Conservation (phyloP, 176 grass and related monocot genomes). For the Carex parvula region DNA sequence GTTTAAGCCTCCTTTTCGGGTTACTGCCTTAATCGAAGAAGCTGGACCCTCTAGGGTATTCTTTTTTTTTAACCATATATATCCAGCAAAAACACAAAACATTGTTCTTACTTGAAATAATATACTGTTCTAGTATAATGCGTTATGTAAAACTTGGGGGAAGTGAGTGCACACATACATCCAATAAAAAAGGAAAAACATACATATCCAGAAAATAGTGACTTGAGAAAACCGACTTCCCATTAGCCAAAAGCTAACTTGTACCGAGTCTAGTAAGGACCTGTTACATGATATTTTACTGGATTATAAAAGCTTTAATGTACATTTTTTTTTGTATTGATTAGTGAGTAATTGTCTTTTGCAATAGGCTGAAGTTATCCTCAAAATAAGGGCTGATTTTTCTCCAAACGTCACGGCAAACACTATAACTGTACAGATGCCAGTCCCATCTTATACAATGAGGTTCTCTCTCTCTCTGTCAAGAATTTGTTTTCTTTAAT, state of each 20-base stretch:
- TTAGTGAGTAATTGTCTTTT: conserved; percentile 9
- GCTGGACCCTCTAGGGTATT: conserved; percentile 70
- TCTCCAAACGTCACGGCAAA: conserved; percentile 85
- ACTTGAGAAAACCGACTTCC: neutral
- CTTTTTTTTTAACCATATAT: neutral
- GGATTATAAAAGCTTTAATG: neutral
- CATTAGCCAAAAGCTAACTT: neutral
- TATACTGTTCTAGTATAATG: conserved; percentile 12
- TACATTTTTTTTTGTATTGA: neutral
- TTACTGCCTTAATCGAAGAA: conserved; percentile 95
- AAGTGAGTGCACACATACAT: neutral
- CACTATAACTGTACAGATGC: conserved; percentile 92
- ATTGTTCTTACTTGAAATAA: conserved; percentile 19
- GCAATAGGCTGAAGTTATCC: conserved; percentile 73
- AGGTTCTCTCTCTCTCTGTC: conserved; percentile 39
- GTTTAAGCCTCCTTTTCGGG: conserved; percentile 85
- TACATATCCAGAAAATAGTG: neutral
- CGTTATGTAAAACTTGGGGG: conserved; percentile 4
- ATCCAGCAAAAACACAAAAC: neutral
- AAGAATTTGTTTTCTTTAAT: neutral
- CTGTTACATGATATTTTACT: neutral
- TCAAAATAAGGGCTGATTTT: conserved; percentile 96
- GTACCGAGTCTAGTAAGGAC: neutral
- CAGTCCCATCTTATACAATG: conserved; percentile 80
- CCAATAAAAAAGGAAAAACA: conserved; percentile 14